Percentiles rank a stretch among this genome's conserved stretches.
phyloP scores from a whole-genome alignment of 495 filamentous ascomycete genomes.

The Chaetomium cochliodes region DNA sequence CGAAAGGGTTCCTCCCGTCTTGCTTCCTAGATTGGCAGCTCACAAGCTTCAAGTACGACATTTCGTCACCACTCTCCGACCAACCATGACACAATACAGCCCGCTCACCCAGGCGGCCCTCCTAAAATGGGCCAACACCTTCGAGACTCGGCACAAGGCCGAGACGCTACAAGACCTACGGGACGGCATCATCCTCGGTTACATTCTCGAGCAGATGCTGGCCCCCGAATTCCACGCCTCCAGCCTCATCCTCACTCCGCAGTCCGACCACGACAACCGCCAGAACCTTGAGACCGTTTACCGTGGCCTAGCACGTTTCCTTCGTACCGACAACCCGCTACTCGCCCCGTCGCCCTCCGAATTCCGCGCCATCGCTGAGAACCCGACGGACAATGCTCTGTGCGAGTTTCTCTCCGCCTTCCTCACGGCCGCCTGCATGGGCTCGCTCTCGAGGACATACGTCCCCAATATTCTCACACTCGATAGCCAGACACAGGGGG shows the following conservation, averaged over 20 bases:
- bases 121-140: slow-evolving; percentile 48
- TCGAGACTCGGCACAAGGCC: slow-evolving; percentile 37
- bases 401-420: slow-evolving; percentile 64
- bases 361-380: slow-evolving; percentile 41
- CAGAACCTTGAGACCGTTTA: slow-evolving; percentile 68
- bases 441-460: slow-evolving; percentile 55
- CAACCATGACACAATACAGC: slow-evolving; percentile 34
- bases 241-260: slow-evolving; percentile 62
- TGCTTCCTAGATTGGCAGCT: not conserved
- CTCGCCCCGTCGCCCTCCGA: slow-evolving; percentile 38
- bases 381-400: slow-evolving; percentile 39
- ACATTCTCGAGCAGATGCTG: slow-evolving; percentile 60
- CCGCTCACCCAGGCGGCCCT: slow-evolving; percentile 40
- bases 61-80: not conserved
- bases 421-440: slow-evolving; percentile 60
- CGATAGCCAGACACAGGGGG: slow-evolving; percentile 35
- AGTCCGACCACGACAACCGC: slow-evolving; percentile 55
- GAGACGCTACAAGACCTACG: slow-evolving; percentile 58
- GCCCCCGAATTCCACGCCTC: slow-evolving; percentile 61
- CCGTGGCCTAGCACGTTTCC: slow-evolving; percentile 63
- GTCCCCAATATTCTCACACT: slow-evolving; percentile 45
- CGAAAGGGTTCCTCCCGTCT: not conserved
- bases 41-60: not conserved
- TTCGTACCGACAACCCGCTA: slow-evolving; percentile 44
- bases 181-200: slow-evolving; percentile 73